Evolutionary conservation across 2,329 filamentous ascomycete species (phyloP), one percentile per base, ranked within the genome.

Genomic region (Thelonectria blattea): DNA sequence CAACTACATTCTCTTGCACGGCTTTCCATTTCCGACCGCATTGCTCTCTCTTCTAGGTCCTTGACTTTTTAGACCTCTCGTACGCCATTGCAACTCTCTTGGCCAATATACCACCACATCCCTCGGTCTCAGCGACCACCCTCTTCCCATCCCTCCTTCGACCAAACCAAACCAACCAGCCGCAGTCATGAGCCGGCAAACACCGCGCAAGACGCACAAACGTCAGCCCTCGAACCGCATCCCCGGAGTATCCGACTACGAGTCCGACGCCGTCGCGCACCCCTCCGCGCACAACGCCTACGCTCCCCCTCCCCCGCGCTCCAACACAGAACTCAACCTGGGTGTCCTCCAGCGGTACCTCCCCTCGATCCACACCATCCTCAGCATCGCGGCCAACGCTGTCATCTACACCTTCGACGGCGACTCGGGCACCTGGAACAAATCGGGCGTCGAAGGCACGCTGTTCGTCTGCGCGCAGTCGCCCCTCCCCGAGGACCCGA

Each of bases 261-360:
- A 91, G 69, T 89, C 87, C 62, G 88, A 90, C 73, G 83, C 82
- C 18, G 81, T 80, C 74, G 79, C 62, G 43, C 61, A 66, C 39
- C 47, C 62, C 47, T 50, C 70, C 68, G 77, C 66, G 59, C 76
- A 69, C 60, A 76, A 69, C 62, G 73, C 65, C 56, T 78, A 73
- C 62, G 78, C 71, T 66, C 79, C 75, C 37, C 83, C 78, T 71
- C 82, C 77, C 52, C 85, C 80, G 74, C 88, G 91, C 65, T 89
- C 89, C 64, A 95, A 93, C 75, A 91, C 90, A 56, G 90, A 96
- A 67, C 88, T 98, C 72, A 98, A 98, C 80, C 83, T 96, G 66
- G 83, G 87, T 50, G 94, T 97, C 41, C 83, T 98, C 37, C 88
- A 85, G 60, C 91, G 92, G 67, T 91, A 97, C 78, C 86, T 92